Percentiles rank a stretch among this genome's conserved stretches.
Conservation (phyloP, 192 early-diverging fungal genomes). For the Coemansia sp. region DNA sequence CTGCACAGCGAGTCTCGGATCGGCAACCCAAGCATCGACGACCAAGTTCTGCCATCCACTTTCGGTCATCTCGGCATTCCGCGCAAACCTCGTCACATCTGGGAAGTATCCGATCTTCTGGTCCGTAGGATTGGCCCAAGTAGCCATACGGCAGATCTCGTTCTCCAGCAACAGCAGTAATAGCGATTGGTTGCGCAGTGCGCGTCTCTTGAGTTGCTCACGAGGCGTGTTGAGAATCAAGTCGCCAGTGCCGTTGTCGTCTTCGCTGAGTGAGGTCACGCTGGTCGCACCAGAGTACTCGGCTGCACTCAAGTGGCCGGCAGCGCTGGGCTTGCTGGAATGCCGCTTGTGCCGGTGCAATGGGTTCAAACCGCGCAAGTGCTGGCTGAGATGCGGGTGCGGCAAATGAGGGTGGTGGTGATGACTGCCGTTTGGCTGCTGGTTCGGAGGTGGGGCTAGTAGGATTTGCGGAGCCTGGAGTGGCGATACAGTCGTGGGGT, state of each 20-base stretch:
- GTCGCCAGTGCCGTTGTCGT: slow-evolving; percentile 10
- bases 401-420: slow-evolving; percentile 10
- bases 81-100: slow-evolving; percentile 35
- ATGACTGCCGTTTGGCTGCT: slow-evolving; percentile 4
- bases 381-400: slow-evolving; percentile 17
- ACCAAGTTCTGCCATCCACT: slow-evolving; percentile 78
- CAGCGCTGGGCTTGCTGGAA: neutral
- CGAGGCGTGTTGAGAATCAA: slow-evolving; percentile 38
- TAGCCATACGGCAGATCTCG: slow-evolving; percentile 80
- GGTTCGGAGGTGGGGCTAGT: neutral
- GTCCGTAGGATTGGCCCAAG: slow-evolving; percentile 84
- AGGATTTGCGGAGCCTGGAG: slow-evolving; percentile 6
- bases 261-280: slow-evolving; percentile 29
- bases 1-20: slow-evolving; percentile 82
- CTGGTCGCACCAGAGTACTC: slow-evolving; percentile 31
- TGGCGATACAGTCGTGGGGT: neutral
- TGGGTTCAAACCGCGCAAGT: slow-evolving; percentile 34
- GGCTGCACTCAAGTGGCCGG: neutral
- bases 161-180: slow-evolving; percentile 86
- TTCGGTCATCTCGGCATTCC: slow-evolving; percentile 51
- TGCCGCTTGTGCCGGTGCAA: slow-evolving; percentile 25
- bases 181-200: slow-evolving; percentile 50
- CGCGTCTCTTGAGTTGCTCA: slow-evolving; percentile 40
- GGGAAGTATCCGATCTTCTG: slow-evolving; percentile 33
- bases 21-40: slow-evolving; percentile 80